These are phyloP conservation scores for Fonsecaea nubica DNA, from an alignment of 2,329 filamentous ascomycete genomes.

Conservation along the genomic window DNA sequence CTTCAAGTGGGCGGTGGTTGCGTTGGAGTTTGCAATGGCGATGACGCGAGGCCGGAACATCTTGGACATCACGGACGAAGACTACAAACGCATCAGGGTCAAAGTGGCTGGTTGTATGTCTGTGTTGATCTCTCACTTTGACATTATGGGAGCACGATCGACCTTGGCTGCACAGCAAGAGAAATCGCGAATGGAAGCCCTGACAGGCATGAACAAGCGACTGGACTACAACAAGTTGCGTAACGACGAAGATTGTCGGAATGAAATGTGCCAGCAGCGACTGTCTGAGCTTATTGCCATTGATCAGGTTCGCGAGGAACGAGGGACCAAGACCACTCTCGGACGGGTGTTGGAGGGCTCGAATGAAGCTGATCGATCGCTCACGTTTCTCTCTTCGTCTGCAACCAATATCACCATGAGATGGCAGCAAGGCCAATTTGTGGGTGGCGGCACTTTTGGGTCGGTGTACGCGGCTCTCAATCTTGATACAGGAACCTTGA, in stretches of 20 bases:
- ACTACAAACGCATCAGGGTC: conserved; percentile 79
- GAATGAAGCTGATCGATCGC: conserved; percentile 92
- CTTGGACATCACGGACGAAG: conserved; percentile 83
- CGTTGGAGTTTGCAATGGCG: conserved; percentile 94
- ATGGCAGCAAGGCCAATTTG: conserved; percentile 99
- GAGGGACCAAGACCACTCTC: conserved; percentile 81
- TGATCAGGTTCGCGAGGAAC: conserved; percentile 78
- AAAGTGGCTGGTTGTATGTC: conserved; percentile 99
- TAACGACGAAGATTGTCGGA: conserved; percentile 85
- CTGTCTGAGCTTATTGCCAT: conserved; percentile 74
- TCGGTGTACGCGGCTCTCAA: conserved; percentile 98
- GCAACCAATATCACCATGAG: conserved; percentile 94
- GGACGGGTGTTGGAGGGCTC: conserved; percentile 91
- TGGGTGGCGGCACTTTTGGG: conserved; percentile 95
- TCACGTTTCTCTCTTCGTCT: conserved; percentile 91
- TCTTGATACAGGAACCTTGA: conserved; percentile 90
- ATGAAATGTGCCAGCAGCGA: conserved; percentile 76
- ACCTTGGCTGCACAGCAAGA: conserved; percentile 93
- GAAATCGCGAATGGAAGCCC: conserved; percentile 82
- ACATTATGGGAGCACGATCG: conserved; percentile 96
- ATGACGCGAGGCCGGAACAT: conserved; percentile 96
- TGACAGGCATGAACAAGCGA: conserved; percentile 73
- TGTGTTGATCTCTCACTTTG: conserved; percentile 94
- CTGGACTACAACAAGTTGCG: conserved; percentile 76
- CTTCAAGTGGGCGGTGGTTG: conserved; percentile 95